phyloP scores from a whole-genome alignment of 2,329 filamentous ascomycete genomes.

The Ceratocystis colombiana region DNA sequence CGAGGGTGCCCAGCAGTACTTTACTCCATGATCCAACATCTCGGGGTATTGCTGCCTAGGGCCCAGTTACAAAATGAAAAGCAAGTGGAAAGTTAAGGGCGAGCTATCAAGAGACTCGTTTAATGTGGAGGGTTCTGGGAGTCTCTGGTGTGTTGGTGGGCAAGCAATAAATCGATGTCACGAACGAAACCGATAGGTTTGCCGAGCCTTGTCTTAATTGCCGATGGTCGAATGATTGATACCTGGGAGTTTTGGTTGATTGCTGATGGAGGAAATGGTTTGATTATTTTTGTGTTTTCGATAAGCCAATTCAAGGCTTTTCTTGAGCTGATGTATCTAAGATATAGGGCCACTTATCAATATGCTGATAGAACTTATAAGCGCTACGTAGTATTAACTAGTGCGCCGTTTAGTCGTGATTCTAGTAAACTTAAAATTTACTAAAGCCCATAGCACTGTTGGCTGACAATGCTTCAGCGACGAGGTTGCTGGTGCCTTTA shows the following conservation, averaged over 20 bases:
- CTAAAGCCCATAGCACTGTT: too few relatives aligned
- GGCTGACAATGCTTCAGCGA: too few relatives aligned
- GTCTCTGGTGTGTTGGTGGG: neutral
- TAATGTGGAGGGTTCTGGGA: neutral
- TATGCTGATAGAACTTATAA: neutral
- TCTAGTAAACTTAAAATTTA: too few relatives aligned
- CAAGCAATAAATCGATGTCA: neutral
- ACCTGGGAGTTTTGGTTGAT: neutral
- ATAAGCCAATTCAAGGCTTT: neutral
- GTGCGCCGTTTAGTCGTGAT: neutral
- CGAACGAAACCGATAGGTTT: neutral
- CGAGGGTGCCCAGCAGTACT: too few relatives aligned
- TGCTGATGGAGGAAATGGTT: neutral
- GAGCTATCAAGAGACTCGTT: neutral
- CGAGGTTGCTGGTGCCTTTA: too few relatives aligned
- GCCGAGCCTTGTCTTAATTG: neutral
- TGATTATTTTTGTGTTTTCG: slow-evolving; percentile 1
- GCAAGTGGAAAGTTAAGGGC: neutral
- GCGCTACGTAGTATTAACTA: neutral
- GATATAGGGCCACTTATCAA: neutral
- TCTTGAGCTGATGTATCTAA: neutral
- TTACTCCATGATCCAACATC: neutral
- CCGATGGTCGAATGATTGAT: neutral
- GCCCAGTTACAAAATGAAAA: neutral
- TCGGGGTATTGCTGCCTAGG: neutral